phyloP scores from a whole-genome alignment of 768 basidiomycete species.

The Stropharia rugosoannulata region DNA sequence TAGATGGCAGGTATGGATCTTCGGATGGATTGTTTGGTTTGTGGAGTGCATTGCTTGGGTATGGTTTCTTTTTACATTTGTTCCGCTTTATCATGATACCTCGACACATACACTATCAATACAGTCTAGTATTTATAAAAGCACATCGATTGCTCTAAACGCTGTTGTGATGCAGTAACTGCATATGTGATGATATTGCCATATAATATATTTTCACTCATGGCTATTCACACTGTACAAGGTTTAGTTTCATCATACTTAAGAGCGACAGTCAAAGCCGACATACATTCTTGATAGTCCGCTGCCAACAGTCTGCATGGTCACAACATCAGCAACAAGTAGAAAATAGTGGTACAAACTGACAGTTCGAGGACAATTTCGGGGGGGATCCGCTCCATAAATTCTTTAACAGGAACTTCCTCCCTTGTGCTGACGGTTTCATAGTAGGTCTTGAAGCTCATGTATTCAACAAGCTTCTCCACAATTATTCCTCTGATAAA shows the following conservation, averaged over 20 bases:
- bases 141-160: no score
- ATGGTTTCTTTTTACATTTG: not conserved
- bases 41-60: not conserved
- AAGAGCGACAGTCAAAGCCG: not conserved
- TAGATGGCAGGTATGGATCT: not conserved
- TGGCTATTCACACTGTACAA: not conserved
- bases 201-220: no score
- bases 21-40: not conserved
- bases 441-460: conserved; percentile 81
- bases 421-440: conserved; percentile 69
- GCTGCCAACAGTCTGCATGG: conserved; percentile 52
- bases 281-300: conserved; percentile 64
- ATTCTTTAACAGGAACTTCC: conserved; percentile 74
- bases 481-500: conserved; percentile 61
- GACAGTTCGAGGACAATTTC: conserved; percentile 90
- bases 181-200: no score
- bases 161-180: no score
- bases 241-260: not conserved
- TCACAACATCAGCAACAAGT: not conserved
- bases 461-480: conserved; percentile 89
- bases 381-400: conserved; percentile 78
- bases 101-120: conserved; percentile 3
- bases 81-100: conserved; percentile 3
- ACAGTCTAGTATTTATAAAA: not conserved
- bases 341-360: conserved; percentile 28